Percentiles rank a stretch among this genome's conserved stretches.
Conservation (phyloP, 345 rosid genomes). For the Diplotaxis tenuifolia region DNA sequence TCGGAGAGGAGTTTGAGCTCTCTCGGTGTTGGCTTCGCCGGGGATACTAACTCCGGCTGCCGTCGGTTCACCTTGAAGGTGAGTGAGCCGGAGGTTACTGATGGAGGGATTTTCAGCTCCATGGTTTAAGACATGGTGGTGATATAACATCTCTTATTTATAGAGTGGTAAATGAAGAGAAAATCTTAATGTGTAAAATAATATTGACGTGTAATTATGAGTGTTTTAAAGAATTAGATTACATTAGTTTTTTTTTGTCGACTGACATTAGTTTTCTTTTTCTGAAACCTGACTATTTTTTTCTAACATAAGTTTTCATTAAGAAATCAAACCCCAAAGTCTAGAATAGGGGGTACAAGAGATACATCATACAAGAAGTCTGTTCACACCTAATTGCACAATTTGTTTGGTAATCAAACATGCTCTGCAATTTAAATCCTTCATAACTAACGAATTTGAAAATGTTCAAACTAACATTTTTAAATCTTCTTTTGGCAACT, state of each 20-base stretch:
- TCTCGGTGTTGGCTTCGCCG: conserved; percentile 48
- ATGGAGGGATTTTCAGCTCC: conserved; percentile 18
- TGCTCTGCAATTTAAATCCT: background rate
- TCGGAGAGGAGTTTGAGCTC: conserved; percentile 52
- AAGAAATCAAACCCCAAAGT: no score
- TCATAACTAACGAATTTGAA: background rate
- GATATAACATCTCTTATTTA: background rate
- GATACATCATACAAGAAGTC: no score
- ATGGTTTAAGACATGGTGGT: background rate
- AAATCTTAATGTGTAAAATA: background rate
- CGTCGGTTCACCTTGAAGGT: conserved; percentile 40
- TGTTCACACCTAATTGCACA: background rate
- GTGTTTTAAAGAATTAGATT: background rate
- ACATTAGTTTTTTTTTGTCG: no score
- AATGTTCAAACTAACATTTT: background rate
- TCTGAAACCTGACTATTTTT: no score
- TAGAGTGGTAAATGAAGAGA: background rate
- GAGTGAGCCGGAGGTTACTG: conserved; percentile 7
- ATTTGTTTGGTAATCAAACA: background rate
- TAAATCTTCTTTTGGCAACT: background rate
- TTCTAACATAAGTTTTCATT: no score
- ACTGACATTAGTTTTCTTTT: no score
- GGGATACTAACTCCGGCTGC: conserved; percentile 44
- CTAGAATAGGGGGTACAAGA: no score
- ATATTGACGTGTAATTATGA: background rate